Evolutionary conservation across 345 rosid genomes (phyloP).

Genomic region (Salix viminalis): DNA sequence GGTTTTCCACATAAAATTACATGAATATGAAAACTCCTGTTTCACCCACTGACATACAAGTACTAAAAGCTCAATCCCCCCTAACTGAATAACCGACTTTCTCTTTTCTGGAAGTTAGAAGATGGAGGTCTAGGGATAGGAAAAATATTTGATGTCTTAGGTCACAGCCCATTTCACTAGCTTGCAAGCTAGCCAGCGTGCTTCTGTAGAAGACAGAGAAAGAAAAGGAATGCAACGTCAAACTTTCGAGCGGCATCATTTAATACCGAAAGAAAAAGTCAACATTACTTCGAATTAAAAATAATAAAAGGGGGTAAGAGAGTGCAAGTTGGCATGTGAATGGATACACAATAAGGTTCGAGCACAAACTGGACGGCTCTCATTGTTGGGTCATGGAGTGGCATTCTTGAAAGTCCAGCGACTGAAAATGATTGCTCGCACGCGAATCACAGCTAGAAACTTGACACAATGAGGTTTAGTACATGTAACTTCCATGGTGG

Average conservation of each 20-base stretch:
- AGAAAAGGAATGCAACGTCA: not conserved
- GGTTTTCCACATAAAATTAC: not conserved
- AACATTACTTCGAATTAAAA: not conserved
- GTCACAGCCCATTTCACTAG: not conserved
- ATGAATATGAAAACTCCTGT: not conserved
- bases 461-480: not conserved
- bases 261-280: not conserved
- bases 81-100: not conserved
- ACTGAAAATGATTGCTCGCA: not conserved
- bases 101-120: not conserved
- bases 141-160: not conserved
- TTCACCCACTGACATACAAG: not conserved
- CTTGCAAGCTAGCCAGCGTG: not conserved
- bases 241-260: not conserved
- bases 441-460: slow-evolving; percentile 1
- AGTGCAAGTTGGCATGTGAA: not conserved
- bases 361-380: slow-evolving; percentile 5
- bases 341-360: not conserved
- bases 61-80: not conserved
- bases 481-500: slow-evolving; percentile 2
- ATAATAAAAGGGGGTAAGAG: not conserved
- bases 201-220: not conserved
- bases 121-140: not conserved
- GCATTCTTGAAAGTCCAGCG: not conserved
- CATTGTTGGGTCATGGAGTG: not conserved